These are phyloP conservation scores for Neoboletus brunneissimus DNA, from an alignment of 768 basidiomycete species.

Conservation along the genomic window DNA sequence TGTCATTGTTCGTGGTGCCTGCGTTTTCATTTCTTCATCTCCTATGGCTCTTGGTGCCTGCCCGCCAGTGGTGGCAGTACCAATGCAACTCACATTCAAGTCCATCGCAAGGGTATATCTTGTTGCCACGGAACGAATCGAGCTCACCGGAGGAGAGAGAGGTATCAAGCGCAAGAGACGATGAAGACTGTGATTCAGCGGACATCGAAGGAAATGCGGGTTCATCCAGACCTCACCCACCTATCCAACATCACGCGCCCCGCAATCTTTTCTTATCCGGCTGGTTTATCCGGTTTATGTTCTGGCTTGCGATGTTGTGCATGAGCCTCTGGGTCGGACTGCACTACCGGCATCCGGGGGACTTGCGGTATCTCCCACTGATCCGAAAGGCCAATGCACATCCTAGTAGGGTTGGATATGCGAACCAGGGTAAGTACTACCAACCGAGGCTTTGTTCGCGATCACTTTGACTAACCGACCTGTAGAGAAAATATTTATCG, in stretches of 20 bases:
- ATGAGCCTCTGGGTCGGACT: constrained; percentile 3
- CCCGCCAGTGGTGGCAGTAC: neutral
- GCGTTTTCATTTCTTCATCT: constrained; percentile 10
- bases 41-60: neutral
- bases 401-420: constrained; percentile 15
- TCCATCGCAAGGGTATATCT: constrained; percentile 5
- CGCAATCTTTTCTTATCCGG: neutral
- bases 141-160: constrained; percentile 5
- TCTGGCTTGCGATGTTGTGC: constrained; percentile 8
- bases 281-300: neutral
- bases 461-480: neutral
- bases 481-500: constrained; percentile 20
- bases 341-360: constrained; percentile 2
- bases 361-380: constrained; percentile 13
- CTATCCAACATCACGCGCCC: neutral
- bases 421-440: constrained; percentile 7
- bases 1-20: constrained; percentile 15
- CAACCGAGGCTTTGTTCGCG: no score
- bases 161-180: neutral
- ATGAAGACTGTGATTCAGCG: neutral
- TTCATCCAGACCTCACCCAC: neutral
- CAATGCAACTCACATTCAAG: neutral
- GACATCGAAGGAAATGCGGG: neutral
- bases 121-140: constrained; percentile 9
- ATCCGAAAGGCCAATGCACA: constrained; percentile 13